These are phyloP conservation scores for Xanthoconium separans DNA, from an alignment of 1,284 basidiomycete species.

Conservation along the genomic window DNA sequence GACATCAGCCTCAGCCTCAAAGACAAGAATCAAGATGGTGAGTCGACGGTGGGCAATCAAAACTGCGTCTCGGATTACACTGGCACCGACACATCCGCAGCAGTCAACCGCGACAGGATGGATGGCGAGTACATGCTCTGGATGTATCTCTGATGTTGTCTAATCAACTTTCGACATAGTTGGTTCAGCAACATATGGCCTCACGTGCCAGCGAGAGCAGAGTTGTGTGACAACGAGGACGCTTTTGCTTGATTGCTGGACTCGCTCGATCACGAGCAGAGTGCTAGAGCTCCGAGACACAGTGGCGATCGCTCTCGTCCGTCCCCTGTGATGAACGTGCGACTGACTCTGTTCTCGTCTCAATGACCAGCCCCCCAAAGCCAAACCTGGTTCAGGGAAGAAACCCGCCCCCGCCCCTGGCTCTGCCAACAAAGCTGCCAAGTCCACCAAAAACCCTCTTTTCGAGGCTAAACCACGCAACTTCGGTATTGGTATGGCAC, in stretches of 20 bases:
- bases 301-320: constrained; percentile 37
- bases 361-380: constrained; percentile 85
- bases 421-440: constrained; percentile 71
- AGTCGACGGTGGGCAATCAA: constrained; percentile 17
- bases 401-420: constrained; percentile 79
- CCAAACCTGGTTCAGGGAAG: constrained; percentile 69
- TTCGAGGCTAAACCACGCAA: constrained; percentile 90
- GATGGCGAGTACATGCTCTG: constrained; percentile 25
- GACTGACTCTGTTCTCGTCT: constrained; percentile 68
- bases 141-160: constrained; percentile 10
- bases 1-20: constrained; percentile 6
- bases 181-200: constrained; percentile 23
- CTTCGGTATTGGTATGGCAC: constrained; percentile 88
- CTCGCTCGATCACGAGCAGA: constrained; percentile 23
- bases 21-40: constrained; percentile 22
- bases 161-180: constrained; percentile 14
- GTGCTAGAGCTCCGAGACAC: constrained; percentile 73
- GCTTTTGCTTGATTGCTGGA: constrained; percentile 31
- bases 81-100: constrained; percentile 25
- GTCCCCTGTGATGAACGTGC: constrained; percentile 29
- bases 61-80: constrained; percentile 13
- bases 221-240: constrained; percentile 23
- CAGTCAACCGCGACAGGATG: constrained; percentile 11
- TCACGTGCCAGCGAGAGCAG: constrained; percentile 16
- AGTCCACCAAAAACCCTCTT: constrained; percentile 91